Conservation (phyloP, 345 rosid genomes). For the Populus deltoides region DNA sequence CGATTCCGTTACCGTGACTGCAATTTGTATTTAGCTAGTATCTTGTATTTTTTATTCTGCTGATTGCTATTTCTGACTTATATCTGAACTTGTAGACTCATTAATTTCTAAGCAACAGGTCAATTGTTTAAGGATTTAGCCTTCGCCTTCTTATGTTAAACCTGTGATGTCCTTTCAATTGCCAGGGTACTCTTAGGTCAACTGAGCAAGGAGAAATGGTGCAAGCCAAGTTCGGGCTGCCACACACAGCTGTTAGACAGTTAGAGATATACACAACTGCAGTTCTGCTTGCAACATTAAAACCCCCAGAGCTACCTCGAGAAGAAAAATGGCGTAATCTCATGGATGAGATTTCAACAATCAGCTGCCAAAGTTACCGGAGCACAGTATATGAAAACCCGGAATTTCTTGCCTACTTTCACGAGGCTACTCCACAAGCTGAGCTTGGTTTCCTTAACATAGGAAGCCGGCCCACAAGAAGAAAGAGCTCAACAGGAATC, state of each 20-base stretch:
- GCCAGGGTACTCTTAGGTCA: constrained; percentile 87
- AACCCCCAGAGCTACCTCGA: constrained; percentile 86
- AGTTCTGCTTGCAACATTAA: constrained; percentile 81
- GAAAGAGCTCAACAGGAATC: constrained; percentile 82
- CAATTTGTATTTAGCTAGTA: too few species aligned
- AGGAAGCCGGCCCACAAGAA: constrained; percentile 88
- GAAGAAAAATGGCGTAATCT: constrained; percentile 88
- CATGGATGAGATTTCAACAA: constrained; percentile 91
- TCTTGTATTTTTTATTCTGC: not conserved
- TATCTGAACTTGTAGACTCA: not conserved
- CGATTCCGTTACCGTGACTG: too few species aligned
- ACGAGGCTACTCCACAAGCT: constrained; percentile 97
- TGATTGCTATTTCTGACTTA: not conserved
- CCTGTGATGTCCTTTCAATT: not conserved
- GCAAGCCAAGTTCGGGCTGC: constrained; percentile 95
- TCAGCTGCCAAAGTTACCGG: constrained; percentile 72
- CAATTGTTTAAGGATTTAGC: not conserved
- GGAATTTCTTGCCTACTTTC: constrained; percentile 84
- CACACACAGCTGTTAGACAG: constrained; percentile 87
- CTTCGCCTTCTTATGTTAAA: not conserved
- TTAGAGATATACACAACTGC: constrained; percentile 96
- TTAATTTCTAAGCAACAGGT: not conserved
- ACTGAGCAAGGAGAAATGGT: constrained; percentile 99
- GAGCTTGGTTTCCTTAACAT: constrained; percentile 94
- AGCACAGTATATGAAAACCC: constrained; percentile 84